phyloP scores from a whole-genome alignment of 176 grass and related monocot species.

The Triticum dicoccoides region DNA sequence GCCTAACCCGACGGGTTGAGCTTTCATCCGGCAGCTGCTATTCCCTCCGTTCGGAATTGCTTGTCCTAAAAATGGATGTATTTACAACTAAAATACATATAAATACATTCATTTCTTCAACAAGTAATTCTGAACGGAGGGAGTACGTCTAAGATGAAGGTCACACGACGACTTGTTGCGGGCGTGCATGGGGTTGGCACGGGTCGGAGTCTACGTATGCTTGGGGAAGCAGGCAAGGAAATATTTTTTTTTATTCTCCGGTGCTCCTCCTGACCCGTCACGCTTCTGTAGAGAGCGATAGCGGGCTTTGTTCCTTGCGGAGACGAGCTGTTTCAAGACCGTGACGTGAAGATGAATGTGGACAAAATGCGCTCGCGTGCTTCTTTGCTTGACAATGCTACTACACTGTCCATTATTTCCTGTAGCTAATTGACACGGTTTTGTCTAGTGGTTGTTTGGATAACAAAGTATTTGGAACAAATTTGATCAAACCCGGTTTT shows the following conservation, averaged over 20 bases:
- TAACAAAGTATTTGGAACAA: no score
- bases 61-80: no score
- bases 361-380: background rate
- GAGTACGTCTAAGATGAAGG: background rate
- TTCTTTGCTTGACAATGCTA: background rate
- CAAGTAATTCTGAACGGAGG: no score
- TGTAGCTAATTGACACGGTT: background rate
- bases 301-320: background rate
- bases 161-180: background rate
- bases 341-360: background rate
- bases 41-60: no score
- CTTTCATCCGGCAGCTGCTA: background rate
- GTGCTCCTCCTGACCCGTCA: background rate
- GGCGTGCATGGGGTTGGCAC: background rate
- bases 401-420: background rate
- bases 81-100: no score
- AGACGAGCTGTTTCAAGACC: background rate
- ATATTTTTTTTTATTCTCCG: background rate
- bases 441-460: background rate
- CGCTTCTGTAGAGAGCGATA: background rate
- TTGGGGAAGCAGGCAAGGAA: background rate
- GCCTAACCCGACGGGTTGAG: background rate
- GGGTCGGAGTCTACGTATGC: background rate
- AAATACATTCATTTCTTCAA: no score
- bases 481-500: no score